phyloP scores from a whole-genome alignment of 1,284 basidiomycete species.

The Cryptococcus sp. region DNA sequence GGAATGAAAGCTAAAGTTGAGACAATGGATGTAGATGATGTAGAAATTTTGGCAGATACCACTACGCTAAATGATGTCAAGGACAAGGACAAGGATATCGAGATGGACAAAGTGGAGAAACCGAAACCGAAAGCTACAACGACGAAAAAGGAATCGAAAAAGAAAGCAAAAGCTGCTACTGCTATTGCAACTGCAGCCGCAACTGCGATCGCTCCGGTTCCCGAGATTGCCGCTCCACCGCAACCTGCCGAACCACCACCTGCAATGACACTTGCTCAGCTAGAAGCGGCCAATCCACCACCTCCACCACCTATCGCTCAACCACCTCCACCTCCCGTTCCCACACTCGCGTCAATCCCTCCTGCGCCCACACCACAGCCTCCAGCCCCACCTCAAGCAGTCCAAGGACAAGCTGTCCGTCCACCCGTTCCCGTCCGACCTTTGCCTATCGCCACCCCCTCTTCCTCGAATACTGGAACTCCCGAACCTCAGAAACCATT shows the following conservation, averaged over 20 bases:
- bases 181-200: slow-evolving; percentile 10
- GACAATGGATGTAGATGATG: slow-evolving; percentile 8
- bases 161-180: slow-evolving; percentile 18
- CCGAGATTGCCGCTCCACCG: slow-evolving; percentile 5
- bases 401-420: slow-evolving; percentile 1
- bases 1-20: neutral
- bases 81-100: slow-evolving; percentile 18
- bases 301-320: slow-evolving; percentile 1
- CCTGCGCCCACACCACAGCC: slow-evolving; percentile 8
- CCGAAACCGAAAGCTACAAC: slow-evolving; percentile 9
- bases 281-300: neutral
- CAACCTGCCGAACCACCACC: neutral
- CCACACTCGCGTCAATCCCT: neutral
- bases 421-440: slow-evolving; percentile 11
- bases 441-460: slow-evolving; percentile 11
- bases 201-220: neutral
- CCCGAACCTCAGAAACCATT: slow-evolving; percentile 33
- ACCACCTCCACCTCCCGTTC: neutral
- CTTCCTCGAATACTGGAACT: slow-evolving; percentile 7
- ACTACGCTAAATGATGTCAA: slow-evolving; percentile 10
- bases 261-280: neutral
- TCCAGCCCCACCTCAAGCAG: neutral
- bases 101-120: slow-evolving; percentile 10
- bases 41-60: slow-evolving; percentile 13
- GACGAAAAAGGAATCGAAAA: slow-evolving; percentile 21